Base-by-base conservation (phyloP, 208 protist genomes). In the Herpetomonas samuelpessoai region DNA sequence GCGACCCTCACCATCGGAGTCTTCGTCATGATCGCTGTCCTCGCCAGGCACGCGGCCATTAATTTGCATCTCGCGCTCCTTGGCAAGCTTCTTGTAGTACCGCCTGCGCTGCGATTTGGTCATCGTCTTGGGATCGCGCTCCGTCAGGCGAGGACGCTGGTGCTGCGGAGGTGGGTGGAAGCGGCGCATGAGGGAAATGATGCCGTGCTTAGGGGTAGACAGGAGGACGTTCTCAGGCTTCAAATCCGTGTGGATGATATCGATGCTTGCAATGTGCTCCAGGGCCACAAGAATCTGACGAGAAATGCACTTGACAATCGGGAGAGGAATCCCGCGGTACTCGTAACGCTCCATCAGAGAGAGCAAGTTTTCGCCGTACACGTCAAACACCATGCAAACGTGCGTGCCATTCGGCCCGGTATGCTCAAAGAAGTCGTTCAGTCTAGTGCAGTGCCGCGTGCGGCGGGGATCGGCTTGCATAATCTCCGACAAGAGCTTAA, bases 201-300 rank as follows among this genome's bases (percentile, higher is more conserved):
- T 89, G 28, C 74, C 67, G 66, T 95, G 85, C 60, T 91, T 91
- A 16, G 84, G 88, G 14, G 74, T 90, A 2, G 86, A 82, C 51
- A 98, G 68, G 2, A 98, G 65, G 6, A 98, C 91, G 62, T 98
- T 98, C 73, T 98, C 97, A 2, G 97, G 91, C 66, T 99, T 99
- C 19, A 99, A 62, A 69, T 99, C 98, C 0, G 97, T 99, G 83
- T 99, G 98, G 54, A 98, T 98, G 68, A 99, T 97, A 49, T 90
- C 57, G 49, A 97, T 89, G 6, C 56, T 68, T 74, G 98, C 95
- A 12, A 99, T 74, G 78, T 98, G 97, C 47, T 98, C 92, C 7
- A 99, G 78, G 4, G 72, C 96, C 18, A 94, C 70, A n/a, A 96
- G 83, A 21, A 97, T 81, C 69, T 96, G 87, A 16, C 76, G 68